Evolutionary conservation across 2,329 filamentous ascomycete genomes (phyloP).

Genomic region (Colletotrichum godetiae): DNA sequence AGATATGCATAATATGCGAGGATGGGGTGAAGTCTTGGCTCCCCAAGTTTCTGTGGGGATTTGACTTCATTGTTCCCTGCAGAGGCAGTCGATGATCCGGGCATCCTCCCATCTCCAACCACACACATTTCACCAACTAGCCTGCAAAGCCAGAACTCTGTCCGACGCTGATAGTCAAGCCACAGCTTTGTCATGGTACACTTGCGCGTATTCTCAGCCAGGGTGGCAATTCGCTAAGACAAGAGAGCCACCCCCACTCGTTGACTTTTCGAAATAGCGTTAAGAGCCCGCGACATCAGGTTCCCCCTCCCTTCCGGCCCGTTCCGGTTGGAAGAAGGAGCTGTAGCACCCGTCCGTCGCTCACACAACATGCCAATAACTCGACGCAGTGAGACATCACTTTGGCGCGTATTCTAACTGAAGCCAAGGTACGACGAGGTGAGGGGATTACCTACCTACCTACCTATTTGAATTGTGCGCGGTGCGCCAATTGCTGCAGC

Average conservation of each 20-base stretch:
- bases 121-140: background rate
- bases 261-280: background rate
- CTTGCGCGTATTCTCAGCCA: background rate
- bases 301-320: background rate
- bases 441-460: background rate
- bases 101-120: constrained; percentile 9
- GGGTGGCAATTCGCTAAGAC: background rate
- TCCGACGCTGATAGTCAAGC: background rate
- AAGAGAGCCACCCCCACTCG: background rate
- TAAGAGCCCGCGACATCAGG: background rate
- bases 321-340: background rate
- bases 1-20: background rate
- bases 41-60: background rate
- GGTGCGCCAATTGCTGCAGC: background rate
- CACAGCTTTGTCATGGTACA: background rate
- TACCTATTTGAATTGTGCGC: background rate
- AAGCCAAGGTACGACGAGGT: background rate
- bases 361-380: background rate
- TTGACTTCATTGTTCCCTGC: background rate
- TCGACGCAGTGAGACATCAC: constrained; percentile 8
- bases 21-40: background rate
- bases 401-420: background rate
- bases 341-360: background rate
- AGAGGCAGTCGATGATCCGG: background rate
- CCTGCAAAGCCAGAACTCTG: background rate